A percentile compares a stretch with the other conserved stretches of the same genome.
These are phyloP conservation scores for Aschersonia sp. DNA, from an alignment of 2,329 filamentous ascomycete genomes.

Conservation along the genomic window DNA sequence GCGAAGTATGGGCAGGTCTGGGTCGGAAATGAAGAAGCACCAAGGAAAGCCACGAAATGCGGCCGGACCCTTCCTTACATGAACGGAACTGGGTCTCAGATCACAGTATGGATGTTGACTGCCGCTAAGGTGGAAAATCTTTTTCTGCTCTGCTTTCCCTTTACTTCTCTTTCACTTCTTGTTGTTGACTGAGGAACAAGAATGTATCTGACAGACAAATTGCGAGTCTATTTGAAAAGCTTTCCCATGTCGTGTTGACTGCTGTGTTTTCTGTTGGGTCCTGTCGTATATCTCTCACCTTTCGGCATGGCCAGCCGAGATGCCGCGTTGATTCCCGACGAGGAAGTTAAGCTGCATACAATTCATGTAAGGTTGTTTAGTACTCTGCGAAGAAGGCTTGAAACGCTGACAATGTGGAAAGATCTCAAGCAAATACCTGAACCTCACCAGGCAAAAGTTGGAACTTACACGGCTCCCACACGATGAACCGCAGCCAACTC, in stretches of 20 bases:
- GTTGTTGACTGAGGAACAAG: no score
- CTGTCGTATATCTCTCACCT: slow-evolving; percentile 4
- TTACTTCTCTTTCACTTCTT: no score
- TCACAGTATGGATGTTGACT: not conserved
- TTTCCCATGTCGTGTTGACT: not conserved
- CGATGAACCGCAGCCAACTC: slow-evolving; percentile 32
- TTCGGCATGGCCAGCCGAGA: slow-evolving; percentile 3
- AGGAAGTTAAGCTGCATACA: slow-evolving; percentile 38
- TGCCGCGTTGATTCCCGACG: slow-evolving; percentile 11
- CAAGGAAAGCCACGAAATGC: not conserved
- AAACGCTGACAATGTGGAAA: slow-evolving; percentile 12
- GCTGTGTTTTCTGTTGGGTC: not conserved
- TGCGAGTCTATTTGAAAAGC: no score
- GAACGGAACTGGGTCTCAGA: not conserved
- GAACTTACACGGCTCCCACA: slow-evolving; percentile 51
- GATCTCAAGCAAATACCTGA: slow-evolving; percentile 53
- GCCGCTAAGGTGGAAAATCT: not conserved
- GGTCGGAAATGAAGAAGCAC: not conserved
- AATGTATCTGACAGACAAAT: no score
- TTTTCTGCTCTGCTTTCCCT: not conserved
- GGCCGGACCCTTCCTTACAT: not conserved
- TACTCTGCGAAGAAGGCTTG: not conserved
- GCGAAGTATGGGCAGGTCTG: not conserved
- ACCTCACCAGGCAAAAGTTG: slow-evolving; percentile 52
- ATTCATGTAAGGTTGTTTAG: slow-evolving; percentile 33